These are phyloP conservation scores for Gonapodya prolifera DNA, from an alignment of 192 early-diverging fungal genomes.

Conservation along the genomic window DNA sequence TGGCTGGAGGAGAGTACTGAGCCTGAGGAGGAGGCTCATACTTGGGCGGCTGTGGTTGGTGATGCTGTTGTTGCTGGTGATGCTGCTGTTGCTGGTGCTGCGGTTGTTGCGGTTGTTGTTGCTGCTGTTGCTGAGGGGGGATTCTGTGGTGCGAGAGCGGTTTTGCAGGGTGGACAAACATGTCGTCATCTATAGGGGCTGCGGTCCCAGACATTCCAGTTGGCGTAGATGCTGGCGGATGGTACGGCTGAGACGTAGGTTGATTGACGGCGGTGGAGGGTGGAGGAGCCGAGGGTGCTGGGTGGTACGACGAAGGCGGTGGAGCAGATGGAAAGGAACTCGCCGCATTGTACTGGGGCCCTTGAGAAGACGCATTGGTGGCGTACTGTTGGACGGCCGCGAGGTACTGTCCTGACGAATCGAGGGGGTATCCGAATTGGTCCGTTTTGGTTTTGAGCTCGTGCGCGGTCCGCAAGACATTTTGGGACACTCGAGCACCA, in stretches of 20 bases:
- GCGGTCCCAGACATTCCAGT: background rate
- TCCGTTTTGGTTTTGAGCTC: background rate
- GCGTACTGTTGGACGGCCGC: background rate
- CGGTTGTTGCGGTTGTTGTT: too few relatives aligned
- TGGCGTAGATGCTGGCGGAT: background rate
- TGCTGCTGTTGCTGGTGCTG: background rate
- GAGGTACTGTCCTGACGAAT: background rate
- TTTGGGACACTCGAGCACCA: background rate
- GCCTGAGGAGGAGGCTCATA: background rate
- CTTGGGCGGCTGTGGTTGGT: background rate
- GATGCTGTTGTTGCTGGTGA: background rate
- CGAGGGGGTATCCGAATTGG: background rate
- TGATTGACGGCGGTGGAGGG: background rate
- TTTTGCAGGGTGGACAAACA: background rate
- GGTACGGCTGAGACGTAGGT: too few relatives aligned
- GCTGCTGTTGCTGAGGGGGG: background rate
- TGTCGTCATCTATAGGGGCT: background rate
- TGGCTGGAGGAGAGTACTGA: background rate
- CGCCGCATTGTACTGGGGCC: background rate
- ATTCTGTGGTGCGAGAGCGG: background rate
- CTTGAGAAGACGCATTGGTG: background rate
- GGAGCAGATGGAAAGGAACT: background rate
- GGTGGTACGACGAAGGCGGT: background rate
- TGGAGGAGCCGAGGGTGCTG: background rate
- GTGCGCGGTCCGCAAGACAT: background rate